Base-by-base conservation (phyloP, 495 filamentous ascomycete genomes). In the Penicillium steckii region DNA sequence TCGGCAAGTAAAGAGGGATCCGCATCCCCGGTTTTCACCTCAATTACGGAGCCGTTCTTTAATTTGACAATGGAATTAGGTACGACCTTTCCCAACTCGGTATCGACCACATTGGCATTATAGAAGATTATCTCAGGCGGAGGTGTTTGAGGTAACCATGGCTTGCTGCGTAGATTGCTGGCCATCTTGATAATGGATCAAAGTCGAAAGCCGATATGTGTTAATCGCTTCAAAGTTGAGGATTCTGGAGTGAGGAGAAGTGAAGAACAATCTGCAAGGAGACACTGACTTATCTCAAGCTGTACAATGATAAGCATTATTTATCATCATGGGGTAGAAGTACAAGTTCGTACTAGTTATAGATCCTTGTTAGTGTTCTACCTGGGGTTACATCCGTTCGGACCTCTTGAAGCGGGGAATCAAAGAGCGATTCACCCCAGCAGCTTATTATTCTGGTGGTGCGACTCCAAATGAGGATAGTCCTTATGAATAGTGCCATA, bases 31-130 rank as follows among this genome's bases (percentile, higher is more conserved):
- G 42, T 4, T 1, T 44, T 24, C 10, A 56, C 48, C 23, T 38
- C 17, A 8, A 25, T 5, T 17, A 60, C 64, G 44, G 47, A 45
- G 1, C 55, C 51, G 23, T 65, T 53, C 1, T 48, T 44, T n/a
- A 64, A 51, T 1, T 48, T 45, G 13, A 60, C 52, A 21, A 29
- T 29, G 15, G 48, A 21, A 18, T 56, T 56, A 8, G 48, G 40
- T 13, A 44, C 21, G 8, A 66, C 29, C 1, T 23, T 8, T 5
- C 65, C 60, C 3, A 38, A 25, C 23, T 53, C 52, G 12, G 53
- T 44, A 44, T 68, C 61, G 9, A 68, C 48, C 8, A 66, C 22
- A 17, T 65, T 61, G 6, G 57, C 65, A 30, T 64, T 62, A 23
- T 50, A 53, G 17, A 68, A 56, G 27, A 46, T 32, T 49, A 65